phyloP scores from a whole-genome alignment of 1,139 yeast genomes.

The Spathaspora sp. region DNA sequence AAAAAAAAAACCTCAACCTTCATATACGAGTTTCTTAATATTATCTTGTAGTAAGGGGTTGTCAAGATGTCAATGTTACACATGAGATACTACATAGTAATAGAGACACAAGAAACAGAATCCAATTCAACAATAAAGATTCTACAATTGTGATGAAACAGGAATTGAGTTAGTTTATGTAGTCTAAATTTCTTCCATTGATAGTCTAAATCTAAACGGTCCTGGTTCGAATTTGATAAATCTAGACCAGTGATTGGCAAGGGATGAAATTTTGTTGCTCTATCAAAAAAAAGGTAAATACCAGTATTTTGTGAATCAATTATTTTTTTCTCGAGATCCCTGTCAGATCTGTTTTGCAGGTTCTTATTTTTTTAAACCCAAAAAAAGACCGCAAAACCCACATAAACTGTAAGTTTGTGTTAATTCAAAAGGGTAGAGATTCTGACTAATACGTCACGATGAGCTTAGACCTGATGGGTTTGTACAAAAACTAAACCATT shows the following conservation, averaged over 20 bases:
- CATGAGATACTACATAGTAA: not conserved
- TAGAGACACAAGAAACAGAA: not conserved
- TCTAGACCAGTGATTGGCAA: not conserved
- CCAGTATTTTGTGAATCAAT: not conserved
- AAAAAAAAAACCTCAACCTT: not conserved
- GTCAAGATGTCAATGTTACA: not conserved
- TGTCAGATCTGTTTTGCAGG: not conserved
- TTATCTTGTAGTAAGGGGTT: not conserved
- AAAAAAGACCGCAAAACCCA: not conserved
- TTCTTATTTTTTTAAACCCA: not conserved
- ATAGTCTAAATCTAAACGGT: not conserved
- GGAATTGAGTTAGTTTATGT: not conserved
- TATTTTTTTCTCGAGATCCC: not conserved
- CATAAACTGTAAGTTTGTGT: not conserved
- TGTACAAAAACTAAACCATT: too few species aligned
- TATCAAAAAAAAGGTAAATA: not conserved
- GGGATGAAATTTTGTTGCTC: not conserved
- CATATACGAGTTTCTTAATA: not conserved
- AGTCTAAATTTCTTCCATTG: not conserved
- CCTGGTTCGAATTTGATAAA: not conserved
- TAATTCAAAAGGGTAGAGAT: not conserved
- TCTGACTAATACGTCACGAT: too few species aligned
- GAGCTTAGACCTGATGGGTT: too few species aligned
- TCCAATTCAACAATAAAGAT: not conserved
- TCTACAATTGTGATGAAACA: not conserved